Evolutionary conservation across 257 asterid genomes (phyloP), one percentile per base, ranked within the genome.

Genomic region (Solanum bulbocastanum): DNA sequence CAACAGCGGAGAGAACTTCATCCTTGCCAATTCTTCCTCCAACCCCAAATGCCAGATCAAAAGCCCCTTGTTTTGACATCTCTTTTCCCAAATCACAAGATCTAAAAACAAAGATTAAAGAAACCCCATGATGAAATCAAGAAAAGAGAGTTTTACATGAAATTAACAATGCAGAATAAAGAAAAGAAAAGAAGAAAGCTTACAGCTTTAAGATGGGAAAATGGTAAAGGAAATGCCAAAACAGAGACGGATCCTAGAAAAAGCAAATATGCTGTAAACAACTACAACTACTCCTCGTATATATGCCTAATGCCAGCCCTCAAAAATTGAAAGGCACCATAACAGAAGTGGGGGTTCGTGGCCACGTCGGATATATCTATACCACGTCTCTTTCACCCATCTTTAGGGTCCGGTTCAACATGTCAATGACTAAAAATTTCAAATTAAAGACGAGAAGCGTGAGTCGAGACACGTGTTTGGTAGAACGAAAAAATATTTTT

Each of bases 41-140:
- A 74, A 95, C 92, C 78, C 98, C 98, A 92, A 97, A 88, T 86
- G 98, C 98, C 93, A 96, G 95, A 94, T 94, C 96, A 94, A 96
- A 87, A 69, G 98, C 86, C 81, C 98, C 98, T 62, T 91, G 89
- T 87, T 91, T 95, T 81, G 98, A 89, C 98, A 96, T 96, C 88
- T 89, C 89, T 90, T 81, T 81, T 81, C 85, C 85, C 85, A 81
- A 81, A 81, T 81, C 69, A 81, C 88, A 72, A 91, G 95, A 94
- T 91, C 96, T 91, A 90, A 40, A 25, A 52, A 7, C 10, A 56
- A 56, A 56, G 65, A 56, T 56, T 2, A 39, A 10, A 73, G 52
- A 78, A 86, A 58, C 62, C 62, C 62, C 62, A 52, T 22, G 30
- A 8, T 40, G 33, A 73, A 85, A 15, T 8, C 62, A 7, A 27